These are phyloP conservation scores for Rasamsonia emersonii DNA, from an alignment of 2,329 filamentous ascomycete species.

Conservation along the genomic window DNA sequence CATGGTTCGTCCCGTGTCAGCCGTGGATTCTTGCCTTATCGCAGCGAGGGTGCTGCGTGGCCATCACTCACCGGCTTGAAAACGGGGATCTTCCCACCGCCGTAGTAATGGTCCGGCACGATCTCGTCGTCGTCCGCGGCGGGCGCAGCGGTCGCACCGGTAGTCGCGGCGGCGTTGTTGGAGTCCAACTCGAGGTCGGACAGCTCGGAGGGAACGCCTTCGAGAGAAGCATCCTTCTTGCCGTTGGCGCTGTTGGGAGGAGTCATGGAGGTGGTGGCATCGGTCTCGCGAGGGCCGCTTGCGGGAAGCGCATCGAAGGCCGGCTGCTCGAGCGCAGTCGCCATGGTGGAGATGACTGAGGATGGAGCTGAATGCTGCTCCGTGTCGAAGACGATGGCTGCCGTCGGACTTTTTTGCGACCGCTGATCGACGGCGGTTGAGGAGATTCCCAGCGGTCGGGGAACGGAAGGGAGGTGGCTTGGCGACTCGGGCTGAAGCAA, in stretches of 20 bases:
- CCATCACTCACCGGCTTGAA: constrained; percentile 66
- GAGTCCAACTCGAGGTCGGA: constrained; percentile 35
- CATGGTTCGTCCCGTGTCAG: constrained; percentile 12
- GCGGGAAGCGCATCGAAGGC: constrained; percentile 17
- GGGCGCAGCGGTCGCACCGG: constrained; percentile 26
- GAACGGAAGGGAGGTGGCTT: constrained; percentile 10
- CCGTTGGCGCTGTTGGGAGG: constrained; percentile 36
- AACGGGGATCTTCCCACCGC: constrained; percentile 71
- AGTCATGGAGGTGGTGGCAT: constrained; percentile 32
- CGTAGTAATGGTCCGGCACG: constrained; percentile 80
- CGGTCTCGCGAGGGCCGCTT: constrained; percentile 13
- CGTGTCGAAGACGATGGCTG: constrained; percentile 18
- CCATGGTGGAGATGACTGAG: constrained; percentile 21
- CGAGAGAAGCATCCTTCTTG: constrained; percentile 35
- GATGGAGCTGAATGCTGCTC: constrained; percentile 9
- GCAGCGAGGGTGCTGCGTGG: background rate
- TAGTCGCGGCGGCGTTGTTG: constrained; percentile 14
- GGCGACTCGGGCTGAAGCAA: constrained; percentile 3
- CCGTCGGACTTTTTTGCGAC: constrained; percentile 32
- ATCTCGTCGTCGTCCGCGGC: constrained; percentile 67
- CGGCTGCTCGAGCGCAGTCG: constrained; percentile 25
- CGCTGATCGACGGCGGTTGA: constrained; percentile 34
- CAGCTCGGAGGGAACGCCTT: constrained; percentile 31
- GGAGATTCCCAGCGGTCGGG: constrained; percentile 34
- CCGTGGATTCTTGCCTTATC: background rate